Base-by-base conservation (phyloP, 2,329 filamentous ascomycete genomes). In the Microsporum canis region DNA sequence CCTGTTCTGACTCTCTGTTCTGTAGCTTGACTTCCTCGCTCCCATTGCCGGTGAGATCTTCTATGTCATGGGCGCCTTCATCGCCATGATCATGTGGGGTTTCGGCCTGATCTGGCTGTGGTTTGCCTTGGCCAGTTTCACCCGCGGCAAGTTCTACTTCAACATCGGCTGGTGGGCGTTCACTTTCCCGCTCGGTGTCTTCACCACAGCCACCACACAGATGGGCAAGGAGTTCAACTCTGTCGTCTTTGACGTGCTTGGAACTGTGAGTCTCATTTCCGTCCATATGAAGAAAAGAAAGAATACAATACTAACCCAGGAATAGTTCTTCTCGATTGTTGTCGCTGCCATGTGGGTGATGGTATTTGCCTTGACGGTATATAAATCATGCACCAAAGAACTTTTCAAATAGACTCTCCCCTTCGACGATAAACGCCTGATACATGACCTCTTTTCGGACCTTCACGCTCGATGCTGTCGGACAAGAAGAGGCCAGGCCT, bases 121-220 rank as follows among this genome's bases (percentile, higher is more conserved):
- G 62, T 79, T 80, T 66, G 81, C 82, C 0, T 65, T 82, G 0
- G 77, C 78, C 3, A 77, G 76, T 14, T 77, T 83, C 34, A 61
- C 66, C 60, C 65, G 65, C 34, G 67, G 66, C 8, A 68, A 68
- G 0, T 81, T 83, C 66, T 79, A 80, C 0, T 83, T 84, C 70
- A 84, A 83, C 68, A 79, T 84, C 76, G 81, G 81, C 23, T 82
- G 80, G 81, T 83, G 80, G 80, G 79, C 79, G 2, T 82, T 83
- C 62, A 82, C 77, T 0, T 84, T 83, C 63, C 81, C 81, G 0
- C 66, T 81, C 1, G 81, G 63, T 41, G 63, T 64, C 17, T 64
- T 64, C 63, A 64, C 63, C 34, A 64, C 63, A 27, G 61, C 63
- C 29, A 61, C 61, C 17, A 60, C 51, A 8, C 56, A 61, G 53